Evolutionary conservation across 2,329 filamentous ascomycete species (phyloP), one percentile per base, ranked within the genome.

Genomic region (Trichoderma guizhouense): DNA sequence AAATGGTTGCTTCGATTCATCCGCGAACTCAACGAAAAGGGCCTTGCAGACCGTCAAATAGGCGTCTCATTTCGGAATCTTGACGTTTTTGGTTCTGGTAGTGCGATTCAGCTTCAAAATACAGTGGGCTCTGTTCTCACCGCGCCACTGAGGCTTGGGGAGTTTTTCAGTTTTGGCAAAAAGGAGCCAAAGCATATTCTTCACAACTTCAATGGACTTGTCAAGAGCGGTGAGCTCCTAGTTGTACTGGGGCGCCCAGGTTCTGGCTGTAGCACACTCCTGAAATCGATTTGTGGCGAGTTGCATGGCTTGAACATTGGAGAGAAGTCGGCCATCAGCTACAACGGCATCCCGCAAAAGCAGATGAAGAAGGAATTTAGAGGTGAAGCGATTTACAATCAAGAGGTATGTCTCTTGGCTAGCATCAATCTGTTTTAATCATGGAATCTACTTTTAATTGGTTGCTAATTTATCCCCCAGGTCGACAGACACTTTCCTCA

Each of bases 401-500:
- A 93, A 15, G 93, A 95, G 81, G 89, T 82, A 71, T 51, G 69
- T 36, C 53, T 1, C 2, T 32, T n/a, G 3, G 7, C 15, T 11
- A 21, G 18, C 21, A 36, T 21, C 43, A 30, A 6, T 11, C 2
- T 0, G 2, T 1, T 43, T 30, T 14, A 34, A 1, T 14, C 2
- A 11, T 6, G 1, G 11, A 12, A 30, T 12, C 30, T 30, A 7
- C n/a, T 9, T 21, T 6, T 21, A n/a, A 9, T 12, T 47, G 7
- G 3, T 15, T n/a, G 39, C 66, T 69, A 62, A 62, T 21, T 36
- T 7, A 14, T 1, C 3, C 5, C 7, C 6, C 60, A 91, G 81
- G 85, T 87, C 32, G 92, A 94, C 78, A 86, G 91, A 32, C 92
- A 95, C 78, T 95, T 94, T 74, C 90, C 92, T 0, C 90, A 92